These are phyloP conservation scores for Ceratobasidium sp. DNA, from an alignment of 1,284 basidiomycete species.

Conservation along the genomic window DNA sequence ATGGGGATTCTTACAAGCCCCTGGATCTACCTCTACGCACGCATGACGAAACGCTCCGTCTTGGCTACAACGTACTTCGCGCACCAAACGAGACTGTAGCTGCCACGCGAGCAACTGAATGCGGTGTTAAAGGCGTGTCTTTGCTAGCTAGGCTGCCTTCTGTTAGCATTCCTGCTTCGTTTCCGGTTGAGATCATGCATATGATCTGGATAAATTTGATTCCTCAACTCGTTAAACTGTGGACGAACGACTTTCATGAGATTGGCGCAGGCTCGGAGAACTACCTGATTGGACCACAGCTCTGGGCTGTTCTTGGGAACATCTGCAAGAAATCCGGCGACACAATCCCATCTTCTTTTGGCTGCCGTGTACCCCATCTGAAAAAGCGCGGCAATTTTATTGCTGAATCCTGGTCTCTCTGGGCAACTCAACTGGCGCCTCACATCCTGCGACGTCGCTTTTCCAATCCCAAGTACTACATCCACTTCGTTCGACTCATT, in stretches of 20 bases:
- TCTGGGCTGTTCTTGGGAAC: constrained; percentile 51
- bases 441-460: constrained; percentile 23
- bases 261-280: constrained; percentile 34
- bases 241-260: not conserved
- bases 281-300: not conserved
- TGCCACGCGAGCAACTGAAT: not conserved
- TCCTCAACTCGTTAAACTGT: not conserved
- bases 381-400: constrained; percentile 51
- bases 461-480: constrained; percentile 20
- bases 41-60: constrained; percentile 24
- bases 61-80: not conserved
- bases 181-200: constrained; percentile 28
- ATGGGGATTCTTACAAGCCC: constrained; percentile 27
- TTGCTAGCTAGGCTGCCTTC: constrained; percentile 3
- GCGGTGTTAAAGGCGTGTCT: constrained; percentile 20
- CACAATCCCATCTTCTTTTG: constrained; percentile 58
- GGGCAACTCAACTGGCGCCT: constrained; percentile 51
- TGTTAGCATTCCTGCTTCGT: constrained; percentile 13
- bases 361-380: constrained; percentile 56
- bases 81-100: not conserved
- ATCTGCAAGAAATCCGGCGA: constrained; percentile 51
- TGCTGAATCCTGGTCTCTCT: constrained; percentile 55
- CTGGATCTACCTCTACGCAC: constrained; percentile 4
- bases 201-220: constrained; percentile 15
- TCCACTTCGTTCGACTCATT: constrained; percentile 37